A percentile compares a stretch with the other conserved stretches of the same genome.
These are phyloP conservation scores for Singerocomus inundabilis DNA, from an alignment of 1,284 basidiomycete species.

Conservation along the genomic window DNA sequence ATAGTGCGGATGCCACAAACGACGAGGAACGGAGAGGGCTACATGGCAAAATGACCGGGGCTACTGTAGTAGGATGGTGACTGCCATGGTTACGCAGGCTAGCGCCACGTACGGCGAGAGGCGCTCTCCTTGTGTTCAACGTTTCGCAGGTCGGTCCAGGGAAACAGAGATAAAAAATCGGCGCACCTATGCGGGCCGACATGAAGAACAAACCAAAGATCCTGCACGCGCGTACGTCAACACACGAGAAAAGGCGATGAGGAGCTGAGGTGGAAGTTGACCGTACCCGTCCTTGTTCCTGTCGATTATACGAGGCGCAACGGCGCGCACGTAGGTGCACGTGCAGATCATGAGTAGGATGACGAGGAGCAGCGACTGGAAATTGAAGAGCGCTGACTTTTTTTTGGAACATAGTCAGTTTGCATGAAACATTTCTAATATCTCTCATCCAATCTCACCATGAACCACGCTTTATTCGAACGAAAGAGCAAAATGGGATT, in stretches of 20 bases:
- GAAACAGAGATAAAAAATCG: background rate
- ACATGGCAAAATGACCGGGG: constrained; percentile 7
- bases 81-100: constrained; percentile 80
- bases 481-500: background rate
- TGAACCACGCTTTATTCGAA: constrained; percentile 2
- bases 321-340: constrained; percentile 92
- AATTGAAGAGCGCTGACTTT: constrained; percentile 99
- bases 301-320: constrained; percentile 88
- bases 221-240: constrained; percentile 43
- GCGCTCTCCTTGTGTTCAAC: constrained; percentile 62
- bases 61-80: constrained; percentile 53
- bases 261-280: background rate
- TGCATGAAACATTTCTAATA: too few species aligned
- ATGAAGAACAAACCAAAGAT: constrained; percentile 93
- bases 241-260: background rate
- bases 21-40: too few species aligned
- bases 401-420: constrained; percentile 35
- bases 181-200: constrained; percentile 85
- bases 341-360: constrained; percentile 95
- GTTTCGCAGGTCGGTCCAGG: background rate
- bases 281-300: constrained; percentile 92
- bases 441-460: constrained; percentile 18
- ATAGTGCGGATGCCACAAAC: background rate
- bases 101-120: constrained; percentile 82
- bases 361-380: constrained; percentile 92